phyloP scores from a whole-genome alignment of 2,329 filamentous ascomycete genomes.

The Pyricularia sp. region DNA sequence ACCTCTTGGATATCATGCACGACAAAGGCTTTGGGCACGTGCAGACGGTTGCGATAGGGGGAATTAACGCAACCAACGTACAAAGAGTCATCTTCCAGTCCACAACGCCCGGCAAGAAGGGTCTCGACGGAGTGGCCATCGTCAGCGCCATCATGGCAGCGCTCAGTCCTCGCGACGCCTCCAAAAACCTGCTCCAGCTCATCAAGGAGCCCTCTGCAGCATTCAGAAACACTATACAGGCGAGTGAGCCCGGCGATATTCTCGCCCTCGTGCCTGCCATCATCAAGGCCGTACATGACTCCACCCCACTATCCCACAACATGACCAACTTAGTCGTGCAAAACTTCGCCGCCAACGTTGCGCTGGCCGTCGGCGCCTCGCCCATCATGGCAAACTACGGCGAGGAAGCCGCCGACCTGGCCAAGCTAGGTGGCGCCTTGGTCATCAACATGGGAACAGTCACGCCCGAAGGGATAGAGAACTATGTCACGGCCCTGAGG shows the following conservation, averaged over 20 bases:
- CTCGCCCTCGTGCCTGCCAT: constrained; percentile 28
- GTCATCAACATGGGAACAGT: constrained; percentile 95
- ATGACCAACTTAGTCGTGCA: constrained; percentile 97
- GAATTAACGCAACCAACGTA: constrained; percentile 69
- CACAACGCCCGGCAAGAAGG: constrained; percentile 33
- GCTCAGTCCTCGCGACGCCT: constrained; percentile 52
- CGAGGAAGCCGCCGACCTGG: constrained; percentile 73
- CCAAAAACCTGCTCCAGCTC: constrained; percentile 47
- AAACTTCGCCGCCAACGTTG: constrained; percentile 89
- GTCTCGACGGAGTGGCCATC: constrained; percentile 73
- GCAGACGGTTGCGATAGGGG: constrained; percentile 77
- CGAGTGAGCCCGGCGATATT: constrained; percentile 11
- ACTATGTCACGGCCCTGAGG: constrained; percentile 62
- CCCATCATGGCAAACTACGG: constrained; percentile 93
- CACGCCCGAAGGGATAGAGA: constrained; percentile 61
- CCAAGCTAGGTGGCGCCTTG: constrained; percentile 64
- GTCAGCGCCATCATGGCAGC: constrained; percentile 83
- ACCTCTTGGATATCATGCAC: constrained; percentile 53
- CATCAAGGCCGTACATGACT: constrained; percentile 50
- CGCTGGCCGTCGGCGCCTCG: constrained; percentile 72
- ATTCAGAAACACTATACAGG: constrained; percentile 7
- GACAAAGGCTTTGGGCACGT: constrained; percentile 30
- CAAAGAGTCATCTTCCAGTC: constrained; percentile 68
- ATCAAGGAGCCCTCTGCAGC: constrained; percentile 30
- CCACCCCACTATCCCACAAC: constrained; percentile 76